Evolutionary conservation across 305 asterid genomes (phyloP), one percentile per base, ranked within the genome.

Genomic region (Ruellia speciosa): DNA sequence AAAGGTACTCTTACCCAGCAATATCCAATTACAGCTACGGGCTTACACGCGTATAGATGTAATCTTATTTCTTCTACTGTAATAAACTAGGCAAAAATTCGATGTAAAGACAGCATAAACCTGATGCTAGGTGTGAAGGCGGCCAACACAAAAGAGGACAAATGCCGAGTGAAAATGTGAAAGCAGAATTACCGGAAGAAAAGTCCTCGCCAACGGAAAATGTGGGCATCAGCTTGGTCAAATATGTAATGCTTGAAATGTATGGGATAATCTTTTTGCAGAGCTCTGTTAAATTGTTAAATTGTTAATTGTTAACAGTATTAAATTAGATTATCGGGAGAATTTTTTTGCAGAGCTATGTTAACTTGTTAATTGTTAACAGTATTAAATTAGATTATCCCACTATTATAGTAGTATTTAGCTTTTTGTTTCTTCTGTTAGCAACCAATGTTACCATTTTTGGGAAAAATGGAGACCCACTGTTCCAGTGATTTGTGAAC

Each of bases 51-150:
- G 20, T 12, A 53, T 15, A 49, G 16, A 14, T 24, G 39, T 52
- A 49, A 9, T 51, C 17, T 49, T 24, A 4, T 24, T 24, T 24
- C 31, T 24, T 24, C 31, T 24, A 24, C 31, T 24, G 31, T 24
- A 24, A 51, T 49, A 10, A 10, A 10, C 41, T 6, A 6, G 2
- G 41, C 8, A 37, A 37, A 6, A 37, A 6, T 7, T n/a, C 50
- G 45, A 18, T n/a, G 24, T 19, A 18, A 49, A 31, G 10, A 46
- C 58, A 9, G 41, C 20, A 62, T 37, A 51, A 65, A 56, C 52
- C 15, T 49, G 62, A 62, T 35, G 37, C 43, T 18, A 20, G 49
- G 75, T 72, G 78, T 64, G 72, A 68, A 68, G 66, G 77, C 75
- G 77, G 77, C 73, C 35, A n/a, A 20, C 15, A 16, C 54, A 9